phyloP scores from a whole-genome alignment of 2,329 filamentous ascomycete genomes.

The Teratosphaeria zuluensis region DNA sequence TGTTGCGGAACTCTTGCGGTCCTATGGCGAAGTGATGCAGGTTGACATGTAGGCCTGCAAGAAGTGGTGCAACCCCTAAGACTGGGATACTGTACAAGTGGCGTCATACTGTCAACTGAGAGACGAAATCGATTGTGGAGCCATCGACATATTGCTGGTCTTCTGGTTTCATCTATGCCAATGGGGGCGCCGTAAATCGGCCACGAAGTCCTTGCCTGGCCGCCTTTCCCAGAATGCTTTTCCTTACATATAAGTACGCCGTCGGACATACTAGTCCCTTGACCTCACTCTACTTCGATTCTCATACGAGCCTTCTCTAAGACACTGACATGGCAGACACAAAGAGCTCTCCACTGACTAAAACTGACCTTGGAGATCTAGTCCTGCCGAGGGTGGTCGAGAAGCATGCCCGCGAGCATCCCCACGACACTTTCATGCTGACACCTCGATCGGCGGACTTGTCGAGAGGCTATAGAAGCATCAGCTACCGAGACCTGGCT shows the following conservation, averaged over 20 bases:
- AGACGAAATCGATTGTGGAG: neutral
- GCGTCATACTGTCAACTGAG: neutral
- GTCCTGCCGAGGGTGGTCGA: constrained; percentile 4
- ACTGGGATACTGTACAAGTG: neutral
- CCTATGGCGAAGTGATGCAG: neutral
- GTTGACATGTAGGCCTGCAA: neutral
- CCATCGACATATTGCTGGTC: neutral
- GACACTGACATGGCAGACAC: neutral
- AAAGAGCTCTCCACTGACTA: neutral
- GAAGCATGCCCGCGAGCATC: constrained; percentile 10
- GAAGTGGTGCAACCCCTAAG: neutral
- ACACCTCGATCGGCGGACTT: constrained; percentile 10
- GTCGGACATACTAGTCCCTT: neutral
- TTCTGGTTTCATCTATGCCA: neutral
- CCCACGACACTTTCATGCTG: constrained; percentile 13
- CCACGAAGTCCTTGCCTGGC: neutral
- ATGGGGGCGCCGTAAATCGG: neutral
- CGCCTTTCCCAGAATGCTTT: neutral
- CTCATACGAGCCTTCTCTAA: neutral
- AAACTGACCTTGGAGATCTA: neutral
- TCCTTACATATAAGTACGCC: neutral
- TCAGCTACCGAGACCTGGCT: constrained; percentile 11
- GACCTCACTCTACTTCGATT: neutral
- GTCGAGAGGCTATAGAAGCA: constrained; percentile 12
- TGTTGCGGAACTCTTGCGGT: neutral